Conservation (phyloP, 2,329 filamentous ascomycete species). For the Clathrospora elynae region DNA sequence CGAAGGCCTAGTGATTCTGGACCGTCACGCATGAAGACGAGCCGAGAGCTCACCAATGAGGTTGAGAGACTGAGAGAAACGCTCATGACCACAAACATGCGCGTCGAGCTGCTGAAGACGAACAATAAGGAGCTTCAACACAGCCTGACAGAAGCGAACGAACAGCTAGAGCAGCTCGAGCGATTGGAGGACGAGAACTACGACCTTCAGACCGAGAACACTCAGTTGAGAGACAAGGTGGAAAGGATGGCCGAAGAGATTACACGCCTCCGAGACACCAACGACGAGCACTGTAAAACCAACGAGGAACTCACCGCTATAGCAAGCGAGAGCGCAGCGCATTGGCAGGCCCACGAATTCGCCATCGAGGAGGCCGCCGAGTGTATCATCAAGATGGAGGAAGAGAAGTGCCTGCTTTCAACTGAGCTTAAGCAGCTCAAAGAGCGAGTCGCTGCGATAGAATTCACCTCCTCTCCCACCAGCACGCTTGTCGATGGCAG, state of each 20-base stretch:
- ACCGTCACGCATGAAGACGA: constrained; percentile 33
- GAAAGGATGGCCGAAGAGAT: constrained; percentile 30
- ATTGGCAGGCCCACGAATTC: constrained; percentile 33
- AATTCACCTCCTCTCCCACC: constrained; percentile 15
- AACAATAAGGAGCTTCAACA: constrained; percentile 40
- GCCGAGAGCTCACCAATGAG: constrained; percentile 36
- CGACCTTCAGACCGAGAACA: constrained; percentile 36
- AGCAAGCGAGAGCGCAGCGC: constrained; percentile 33
- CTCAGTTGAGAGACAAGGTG: constrained; percentile 25
- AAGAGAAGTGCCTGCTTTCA: constrained; percentile 32
- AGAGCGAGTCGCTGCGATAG: constrained; percentile 21
- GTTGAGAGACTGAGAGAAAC: constrained; percentile 32
- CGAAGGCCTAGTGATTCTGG: constrained; percentile 34
- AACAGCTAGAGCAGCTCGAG: constrained; percentile 36
- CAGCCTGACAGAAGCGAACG: constrained; percentile 28
- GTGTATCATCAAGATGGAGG: constrained; percentile 37
- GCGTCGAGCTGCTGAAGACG: constrained; percentile 38
- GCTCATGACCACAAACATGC: constrained; percentile 41
- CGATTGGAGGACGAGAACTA: constrained; percentile 32
- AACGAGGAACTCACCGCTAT: constrained; percentile 36
- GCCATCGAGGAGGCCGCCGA: constrained; percentile 44
- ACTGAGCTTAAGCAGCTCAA: constrained; percentile 33
- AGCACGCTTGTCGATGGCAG: constrained; percentile 24
- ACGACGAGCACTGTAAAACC: constrained; percentile 20
- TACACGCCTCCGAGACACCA: constrained; percentile 19